Evolutionary conservation across 345 rosid genomes (phyloP).

Genomic region (Eutrema japonicum): DNA sequence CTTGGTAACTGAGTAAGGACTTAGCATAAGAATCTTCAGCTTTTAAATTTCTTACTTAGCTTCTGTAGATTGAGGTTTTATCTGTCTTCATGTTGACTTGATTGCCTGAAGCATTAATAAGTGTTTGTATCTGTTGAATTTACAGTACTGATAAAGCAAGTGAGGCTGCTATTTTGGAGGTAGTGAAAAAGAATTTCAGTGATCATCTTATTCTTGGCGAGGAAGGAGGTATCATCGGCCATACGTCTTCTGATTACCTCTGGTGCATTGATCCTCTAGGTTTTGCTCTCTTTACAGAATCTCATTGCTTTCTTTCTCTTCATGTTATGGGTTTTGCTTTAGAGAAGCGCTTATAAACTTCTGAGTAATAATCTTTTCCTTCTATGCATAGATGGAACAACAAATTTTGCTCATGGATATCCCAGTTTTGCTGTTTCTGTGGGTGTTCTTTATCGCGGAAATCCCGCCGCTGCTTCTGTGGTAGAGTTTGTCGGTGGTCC

Average conservation of each 20-base stretch:
- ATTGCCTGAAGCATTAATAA: constrained; percentile 9
- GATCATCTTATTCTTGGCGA: constrained; percentile 97
- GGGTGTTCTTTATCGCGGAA: constrained; percentile 85
- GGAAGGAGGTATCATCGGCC: constrained; percentile 90
- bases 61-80: constrained; percentile 6
- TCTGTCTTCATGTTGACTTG: constrained; percentile 3
- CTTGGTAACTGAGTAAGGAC: constrained; percentile 87
- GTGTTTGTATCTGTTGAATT: constrained; percentile 38
- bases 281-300: constrained; percentile 43
- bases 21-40: neutral
- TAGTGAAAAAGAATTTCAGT: constrained; percentile 68
- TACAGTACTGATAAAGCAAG: constrained; percentile 92
- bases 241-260: constrained; percentile 81
- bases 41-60: neutral
- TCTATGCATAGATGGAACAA: constrained; percentile 76
- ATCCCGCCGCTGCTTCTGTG: constrained; percentile 90
- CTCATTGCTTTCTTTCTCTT: neutral
- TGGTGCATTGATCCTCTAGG: constrained; percentile 99
- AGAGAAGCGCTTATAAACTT: neutral
- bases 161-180: constrained; percentile 86
- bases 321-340: neutral
- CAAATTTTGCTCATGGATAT: constrained; percentile 94
- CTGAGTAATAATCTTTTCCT: neutral
- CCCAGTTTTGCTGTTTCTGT: constrained; percentile 97
- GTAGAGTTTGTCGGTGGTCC: constrained; percentile 98